These are phyloP conservation scores for Aquilaria yunnanensis DNA, from an alignment of 345 rosid species.

Conservation along the genomic window DNA sequence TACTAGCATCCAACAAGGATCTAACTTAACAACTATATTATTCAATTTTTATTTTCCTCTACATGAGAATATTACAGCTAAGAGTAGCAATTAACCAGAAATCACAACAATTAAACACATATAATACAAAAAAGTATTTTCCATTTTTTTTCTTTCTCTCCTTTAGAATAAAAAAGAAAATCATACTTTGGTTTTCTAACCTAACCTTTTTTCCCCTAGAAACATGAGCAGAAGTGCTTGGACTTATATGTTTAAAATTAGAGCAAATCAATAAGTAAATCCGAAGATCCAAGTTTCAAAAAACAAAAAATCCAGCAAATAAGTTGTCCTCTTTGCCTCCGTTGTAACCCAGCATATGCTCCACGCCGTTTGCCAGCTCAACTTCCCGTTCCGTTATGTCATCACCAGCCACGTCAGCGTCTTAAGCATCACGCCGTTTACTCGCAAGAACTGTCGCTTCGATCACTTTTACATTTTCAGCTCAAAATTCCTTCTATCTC, in stretches of 20 bases:
- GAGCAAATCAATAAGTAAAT: not conserved
- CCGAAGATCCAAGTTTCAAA: constrained; percentile 11
- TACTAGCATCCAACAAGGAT: too few relatives aligned
- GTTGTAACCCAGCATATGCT: constrained; percentile 27
- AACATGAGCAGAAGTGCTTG: too few relatives aligned
- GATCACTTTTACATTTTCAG: constrained; percentile 1
- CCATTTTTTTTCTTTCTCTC: too few relatives aligned
- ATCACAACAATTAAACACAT: too few relatives aligned
- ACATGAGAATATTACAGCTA: too few relatives aligned
- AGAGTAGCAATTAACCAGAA: too few relatives aligned
- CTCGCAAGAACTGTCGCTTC: not conserved
- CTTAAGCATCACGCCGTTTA: constrained; percentile 20
- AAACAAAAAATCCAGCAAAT: constrained; percentile 49
- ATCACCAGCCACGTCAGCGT: constrained; percentile 21
- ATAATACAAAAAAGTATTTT: too few relatives aligned
- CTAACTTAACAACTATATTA: too few relatives aligned
- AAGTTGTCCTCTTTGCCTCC: constrained; percentile 22
- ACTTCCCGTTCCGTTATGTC: constrained; percentile 18
- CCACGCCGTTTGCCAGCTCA: constrained; percentile 50
- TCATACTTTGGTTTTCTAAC: too few relatives aligned
- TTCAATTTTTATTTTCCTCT: too few relatives aligned
- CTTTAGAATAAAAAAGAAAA: too few relatives aligned
- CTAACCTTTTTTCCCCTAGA: too few relatives aligned
- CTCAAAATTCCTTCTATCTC: constrained; percentile 12
- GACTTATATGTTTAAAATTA: not conserved